Evolutionary conservation across 2,329 filamentous ascomycete species (phyloP), one percentile per base, ranked within the genome.

Genomic region (Xylaria digitata): DNA sequence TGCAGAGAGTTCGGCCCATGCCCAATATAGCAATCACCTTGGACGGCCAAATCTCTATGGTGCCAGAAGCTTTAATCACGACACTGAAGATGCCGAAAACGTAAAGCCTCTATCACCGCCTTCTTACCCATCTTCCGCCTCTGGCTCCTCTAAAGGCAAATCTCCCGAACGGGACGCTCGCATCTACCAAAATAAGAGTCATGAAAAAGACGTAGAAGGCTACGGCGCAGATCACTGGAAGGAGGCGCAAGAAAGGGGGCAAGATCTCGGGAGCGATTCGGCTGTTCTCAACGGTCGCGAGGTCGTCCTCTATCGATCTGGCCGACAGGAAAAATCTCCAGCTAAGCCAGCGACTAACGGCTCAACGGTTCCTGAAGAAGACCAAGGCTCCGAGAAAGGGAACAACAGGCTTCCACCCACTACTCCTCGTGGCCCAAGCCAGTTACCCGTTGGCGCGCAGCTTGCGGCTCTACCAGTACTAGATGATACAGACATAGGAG

Each of bases 401-500:
- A 83, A 85, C 66, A 83, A 84, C 23, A 79, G 78, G 34, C 80
- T 91, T 3, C 90, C 90, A 30, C 90, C 90, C 8, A 84, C 66
- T 82, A 86, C 56, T 84, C 89, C 43, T 84, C 87, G 71, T 34
- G 89, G 88, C 37, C 92, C 89, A 1, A 83, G 86, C n/a, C 86
- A 90, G 71, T 81, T 93, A n/a, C 85, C 89, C 13, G 85, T 88
- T 54, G 82, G 90, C 8, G 91, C 88, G 30, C 90, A 93, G 75
- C 83, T 94, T 9, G 90, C 92, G 15, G 83, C 89, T 2, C 81
- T 96, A 3, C 92, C 92, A 3, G 75, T 86, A 2, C 82, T 84
- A 15, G 93, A 94, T 72, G 94, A 97, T 74, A 91, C 90, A 5
- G 94, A 97, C 74, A 95, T 93, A 75, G 91, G 92, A 37, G 92